These are phyloP conservation scores for Trypethelium eluteriae DNA, from an alignment of 495 filamentous ascomycete species.

Conservation along the genomic window DNA sequence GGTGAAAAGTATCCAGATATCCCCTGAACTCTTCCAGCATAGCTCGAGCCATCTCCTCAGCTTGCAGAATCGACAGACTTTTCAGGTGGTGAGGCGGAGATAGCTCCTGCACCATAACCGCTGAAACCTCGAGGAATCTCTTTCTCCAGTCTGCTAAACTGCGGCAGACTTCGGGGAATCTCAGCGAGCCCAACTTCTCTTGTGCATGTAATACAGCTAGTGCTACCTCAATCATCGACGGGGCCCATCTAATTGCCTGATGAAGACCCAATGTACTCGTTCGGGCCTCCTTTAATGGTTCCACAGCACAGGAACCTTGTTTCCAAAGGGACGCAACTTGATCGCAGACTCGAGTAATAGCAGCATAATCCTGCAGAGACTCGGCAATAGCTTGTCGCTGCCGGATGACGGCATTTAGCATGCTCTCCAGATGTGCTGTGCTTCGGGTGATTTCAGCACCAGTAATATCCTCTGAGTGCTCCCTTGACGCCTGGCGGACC, in stretches of 20 bases:
- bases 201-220: conserved; percentile 26
- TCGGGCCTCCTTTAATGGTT: neutral
- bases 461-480: conserved; percentile 78
- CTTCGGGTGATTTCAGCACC: conserved; percentile 67
- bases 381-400: conserved; percentile 54
- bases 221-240: conserved; percentile 17
- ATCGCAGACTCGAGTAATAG: neutral
- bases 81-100: neutral
- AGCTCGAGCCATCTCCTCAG: neutral
- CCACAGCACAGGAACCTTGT: neutral
- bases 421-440: conserved; percentile 71
- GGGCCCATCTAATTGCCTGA: conserved; percentile 21
- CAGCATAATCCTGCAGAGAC: neutral
- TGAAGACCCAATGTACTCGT: neutral
- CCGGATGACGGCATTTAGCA: conserved; percentile 58
- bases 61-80: neutral
- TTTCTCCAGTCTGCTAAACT: neutral
- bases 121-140: neutral
- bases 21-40: conserved; percentile 15
- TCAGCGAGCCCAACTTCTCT: conserved; percentile 25
- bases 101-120: neutral
- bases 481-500: conserved; percentile 54
- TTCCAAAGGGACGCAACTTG: neutral
- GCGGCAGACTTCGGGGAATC: conserved; percentile 17
- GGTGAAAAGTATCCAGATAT: conserved; percentile 15